Percentiles rank a stretch among this genome's conserved stretches.
Conservation (phyloP, 2,329 filamentous ascomycete species). For the Curvularia hawaiiensis region DNA sequence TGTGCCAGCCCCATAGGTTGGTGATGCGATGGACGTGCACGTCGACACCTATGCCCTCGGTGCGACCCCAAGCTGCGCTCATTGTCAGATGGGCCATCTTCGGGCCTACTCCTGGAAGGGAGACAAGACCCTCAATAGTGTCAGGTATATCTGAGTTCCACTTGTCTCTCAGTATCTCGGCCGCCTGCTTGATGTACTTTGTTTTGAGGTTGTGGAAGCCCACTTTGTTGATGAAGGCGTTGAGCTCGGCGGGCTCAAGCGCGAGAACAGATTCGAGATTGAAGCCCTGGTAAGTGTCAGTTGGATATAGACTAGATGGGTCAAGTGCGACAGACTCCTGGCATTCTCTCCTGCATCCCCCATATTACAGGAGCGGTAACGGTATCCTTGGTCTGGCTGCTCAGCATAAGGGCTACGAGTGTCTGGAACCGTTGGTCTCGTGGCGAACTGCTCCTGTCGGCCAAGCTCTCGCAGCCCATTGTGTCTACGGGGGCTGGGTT, state of each 20-base stretch:
- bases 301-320: background rate
- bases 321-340: conserved; percentile 41
- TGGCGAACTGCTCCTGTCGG: conserved; percentile 57
- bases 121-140: conserved; percentile 74
- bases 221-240: conserved; percentile 79
- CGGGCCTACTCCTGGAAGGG: conserved; percentile 84
- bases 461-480: conserved; percentile 89
- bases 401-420: conserved; percentile 86
- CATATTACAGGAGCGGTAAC: conserved; percentile 85
- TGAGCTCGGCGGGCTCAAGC: conserved; percentile 68
- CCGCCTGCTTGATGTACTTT: conserved; percentile 77
- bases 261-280: conserved; percentile 79
- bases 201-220: conserved; percentile 97
- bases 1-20: conserved; percentile 92
- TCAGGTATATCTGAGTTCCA: conserved; percentile 79
- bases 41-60: conserved; percentile 86
- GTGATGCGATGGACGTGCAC: conserved; percentile 95
- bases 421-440: conserved; percentile 80
- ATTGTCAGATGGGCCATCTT: conserved; percentile 95
- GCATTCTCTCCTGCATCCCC: conserved; percentile 75
- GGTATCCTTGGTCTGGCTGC: conserved; percentile 91
- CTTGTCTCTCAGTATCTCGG: conserved; percentile 72
- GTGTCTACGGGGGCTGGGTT: conserved; percentile 88
- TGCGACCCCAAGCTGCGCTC: conserved; percentile 72
- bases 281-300: conserved; percentile 52